Percentiles rank a stretch among this genome's conserved stretches.
phyloP scores from a whole-genome alignment of 495 filamentous ascomycete species.

The Penicillium lividum region DNA sequence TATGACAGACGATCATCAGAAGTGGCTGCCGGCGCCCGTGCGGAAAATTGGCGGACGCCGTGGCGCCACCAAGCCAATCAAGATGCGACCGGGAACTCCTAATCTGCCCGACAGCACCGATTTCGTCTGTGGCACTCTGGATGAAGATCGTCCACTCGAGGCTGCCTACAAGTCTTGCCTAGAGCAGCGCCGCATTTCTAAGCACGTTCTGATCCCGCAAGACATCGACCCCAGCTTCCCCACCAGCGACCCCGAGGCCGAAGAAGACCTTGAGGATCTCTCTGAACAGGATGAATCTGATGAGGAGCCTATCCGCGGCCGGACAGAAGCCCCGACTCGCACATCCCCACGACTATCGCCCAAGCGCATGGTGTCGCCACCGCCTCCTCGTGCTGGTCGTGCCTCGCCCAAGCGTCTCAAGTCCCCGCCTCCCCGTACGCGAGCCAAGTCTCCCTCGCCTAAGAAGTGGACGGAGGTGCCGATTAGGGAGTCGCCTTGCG shows the following conservation, averaged over 20 bases:
- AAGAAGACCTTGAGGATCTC: constrained; percentile 69
- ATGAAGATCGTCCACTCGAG: constrained; percentile 93
- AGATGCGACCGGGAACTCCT: constrained; percentile 71
- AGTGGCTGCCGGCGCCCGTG: constrained; percentile 36
- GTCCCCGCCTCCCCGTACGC: constrained; percentile 44
- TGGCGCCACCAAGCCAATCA: constrained; percentile 35
- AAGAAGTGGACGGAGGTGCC: constrained; percentile 37
- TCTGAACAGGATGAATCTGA: constrained; percentile 43
- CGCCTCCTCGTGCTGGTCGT: constrained; percentile 65
- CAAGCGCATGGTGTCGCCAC: constrained; percentile 55
- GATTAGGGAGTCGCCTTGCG: constrained; percentile 25
- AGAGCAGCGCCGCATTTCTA: constrained; percentile 76
- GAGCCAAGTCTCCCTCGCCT: constrained; percentile 28
- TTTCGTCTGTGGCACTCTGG: constrained; percentile 95
- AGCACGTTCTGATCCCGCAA: constrained; percentile 77
- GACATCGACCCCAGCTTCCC: constrained; percentile 98
- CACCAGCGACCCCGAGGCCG: constrained; percentile 85
- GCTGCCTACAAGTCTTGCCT: constrained; percentile 85
- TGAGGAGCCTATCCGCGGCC: constrained; percentile 37
- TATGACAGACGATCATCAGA: constrained; percentile 44
- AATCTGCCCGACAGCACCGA: constrained; percentile 95
- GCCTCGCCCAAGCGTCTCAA: constrained; percentile 70
- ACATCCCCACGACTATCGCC: constrained; percentile 41
- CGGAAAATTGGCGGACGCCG: constrained; percentile 30
- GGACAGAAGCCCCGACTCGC: constrained; percentile 28